Conservation (phyloP, 441 rosid species). For the Populus hybrid region DNA sequence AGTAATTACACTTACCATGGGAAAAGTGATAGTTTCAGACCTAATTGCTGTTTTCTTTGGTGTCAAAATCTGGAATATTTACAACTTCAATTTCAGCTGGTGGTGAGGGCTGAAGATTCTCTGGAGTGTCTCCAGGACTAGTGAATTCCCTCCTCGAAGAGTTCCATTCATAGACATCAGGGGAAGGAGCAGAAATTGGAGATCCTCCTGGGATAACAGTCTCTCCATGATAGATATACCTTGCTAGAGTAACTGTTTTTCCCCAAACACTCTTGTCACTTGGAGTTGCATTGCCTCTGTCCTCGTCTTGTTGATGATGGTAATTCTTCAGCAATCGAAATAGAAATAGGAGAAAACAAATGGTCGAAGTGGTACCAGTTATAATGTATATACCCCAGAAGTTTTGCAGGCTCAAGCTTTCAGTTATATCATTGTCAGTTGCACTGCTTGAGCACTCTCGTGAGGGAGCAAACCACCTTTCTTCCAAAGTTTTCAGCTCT, state of each 20-base stretch:
- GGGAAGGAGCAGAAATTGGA: conserved; percentile 5
- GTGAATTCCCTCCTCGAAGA: conserved; percentile 14
- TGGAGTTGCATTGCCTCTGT: background rate
- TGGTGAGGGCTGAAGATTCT: background rate
- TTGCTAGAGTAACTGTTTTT: conserved; percentile 15
- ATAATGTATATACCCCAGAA: conserved; percentile 21
- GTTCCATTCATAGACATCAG: conserved; percentile 12
- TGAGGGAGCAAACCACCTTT: conserved; percentile 26
- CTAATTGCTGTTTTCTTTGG: background rate
- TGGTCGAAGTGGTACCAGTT: conserved; percentile 32
- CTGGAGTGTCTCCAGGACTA: background rate
- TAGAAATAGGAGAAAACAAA: conserved; percentile 35
- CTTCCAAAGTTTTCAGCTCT: conserved; percentile 22
- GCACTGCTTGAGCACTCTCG: conserved; percentile 7
- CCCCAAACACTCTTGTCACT: conserved; percentile 13
- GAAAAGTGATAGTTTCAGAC: background rate
- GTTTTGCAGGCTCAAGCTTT: conserved; percentile 20
- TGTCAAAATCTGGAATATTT: conserved; percentile 1
- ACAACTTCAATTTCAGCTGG: conserved; percentile 8
- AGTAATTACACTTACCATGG: too few relatives aligned
- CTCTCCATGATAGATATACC: conserved; percentile 15
- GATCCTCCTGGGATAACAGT: background rate
- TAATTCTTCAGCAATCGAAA: conserved; percentile 13
- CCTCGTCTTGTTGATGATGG: background rate
- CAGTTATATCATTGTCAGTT: conserved; percentile 1